Conservation (phyloP, 2,329 filamentous ascomycete species). For the Microdochium paspali region DNA sequence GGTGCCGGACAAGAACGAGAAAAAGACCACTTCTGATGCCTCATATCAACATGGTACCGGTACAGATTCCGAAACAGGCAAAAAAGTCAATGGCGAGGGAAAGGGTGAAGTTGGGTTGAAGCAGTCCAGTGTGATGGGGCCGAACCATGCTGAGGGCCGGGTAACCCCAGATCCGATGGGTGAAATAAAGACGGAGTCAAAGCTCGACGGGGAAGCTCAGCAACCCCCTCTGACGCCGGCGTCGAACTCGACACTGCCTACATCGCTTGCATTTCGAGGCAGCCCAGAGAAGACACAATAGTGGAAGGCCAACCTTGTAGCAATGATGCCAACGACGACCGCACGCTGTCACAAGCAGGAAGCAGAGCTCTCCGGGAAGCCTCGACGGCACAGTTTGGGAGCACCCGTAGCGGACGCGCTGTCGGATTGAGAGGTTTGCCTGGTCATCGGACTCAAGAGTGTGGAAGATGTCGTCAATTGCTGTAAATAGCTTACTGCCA, state of each 20-base stretch:
- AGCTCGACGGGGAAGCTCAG: not conserved
- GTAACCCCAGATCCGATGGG: conserved; percentile 10
- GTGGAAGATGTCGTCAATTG: too few relatives aligned
- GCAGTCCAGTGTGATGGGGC: not conserved
- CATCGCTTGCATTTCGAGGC: conserved; percentile 47
- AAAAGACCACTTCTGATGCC: conserved; percentile 11
- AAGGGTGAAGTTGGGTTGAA: not conserved
- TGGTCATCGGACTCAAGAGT: too few relatives aligned
- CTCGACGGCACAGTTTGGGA: too few relatives aligned
- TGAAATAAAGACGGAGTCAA: conserved; percentile 2
- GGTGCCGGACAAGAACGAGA: conserved; percentile 28
- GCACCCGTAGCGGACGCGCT: too few relatives aligned
- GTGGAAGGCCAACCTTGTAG: not conserved
- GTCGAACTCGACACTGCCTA: conserved; percentile 22
- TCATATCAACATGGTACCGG: not conserved
- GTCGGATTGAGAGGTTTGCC: too few relatives aligned
- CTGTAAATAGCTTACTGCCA: too few relatives aligned
- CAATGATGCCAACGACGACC: too few relatives aligned
- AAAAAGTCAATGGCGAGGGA: not conserved
- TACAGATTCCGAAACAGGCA: not conserved
- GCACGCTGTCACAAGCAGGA: too few relatives aligned
- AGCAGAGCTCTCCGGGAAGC: too few relatives aligned
- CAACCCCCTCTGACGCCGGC: conserved; percentile 18
- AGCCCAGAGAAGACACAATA: conserved; percentile 48
- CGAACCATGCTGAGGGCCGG: not conserved